Evolutionary conservation across 306 rosid genomes (phyloP), one percentile per base, ranked within the genome.

Genomic region (Trifolium repens): DNA sequence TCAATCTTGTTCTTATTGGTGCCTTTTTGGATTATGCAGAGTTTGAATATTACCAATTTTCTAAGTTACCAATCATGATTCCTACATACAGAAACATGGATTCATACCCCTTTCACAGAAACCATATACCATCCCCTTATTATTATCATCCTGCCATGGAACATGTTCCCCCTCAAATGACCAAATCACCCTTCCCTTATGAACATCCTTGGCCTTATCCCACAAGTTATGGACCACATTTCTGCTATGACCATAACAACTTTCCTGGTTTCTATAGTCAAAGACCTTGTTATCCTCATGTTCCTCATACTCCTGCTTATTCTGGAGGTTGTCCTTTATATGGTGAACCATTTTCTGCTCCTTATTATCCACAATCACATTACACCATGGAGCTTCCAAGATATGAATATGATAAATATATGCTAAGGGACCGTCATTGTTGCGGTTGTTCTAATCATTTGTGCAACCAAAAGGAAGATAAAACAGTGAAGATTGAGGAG

Each of bases 321-420:
- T 37, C 57, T 37, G 96, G 89, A 22, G 80, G 76, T 9, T 73
- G 59, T 65, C 86, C 87, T 24, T 16, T 82, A 22, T 79, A 67
- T 27, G 62, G 71, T 2, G 85, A 84, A 34, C 68, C 87, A 1
- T 79, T 63, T 55, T 74, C 49, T 40, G 75, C 55, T 67, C 84
- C 79, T 32, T 85, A 81, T 69, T 61, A 55, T 7, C 85, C 85
- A 6, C 88, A 86, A 2, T 88, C 85, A 2, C 85, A 83, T 74
- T 84, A 80, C 17, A 46, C 74, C 9, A 73, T 77, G 84, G 90
- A 91, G 69, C 55, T 79, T 61, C 91, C 96, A 4, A 52, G 85
- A 58, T 91, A 83, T 47, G 97, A 88, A 37, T 87, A 80, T 58
- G 98, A 87, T 44, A 91, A 87, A 77, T 65, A 15, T 44, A 59